Evolutionary conservation across 2,329 filamentous ascomycete species (phyloP), one percentile per base, ranked within the genome.

Genomic region (Davidsoniella eucalypti): DNA sequence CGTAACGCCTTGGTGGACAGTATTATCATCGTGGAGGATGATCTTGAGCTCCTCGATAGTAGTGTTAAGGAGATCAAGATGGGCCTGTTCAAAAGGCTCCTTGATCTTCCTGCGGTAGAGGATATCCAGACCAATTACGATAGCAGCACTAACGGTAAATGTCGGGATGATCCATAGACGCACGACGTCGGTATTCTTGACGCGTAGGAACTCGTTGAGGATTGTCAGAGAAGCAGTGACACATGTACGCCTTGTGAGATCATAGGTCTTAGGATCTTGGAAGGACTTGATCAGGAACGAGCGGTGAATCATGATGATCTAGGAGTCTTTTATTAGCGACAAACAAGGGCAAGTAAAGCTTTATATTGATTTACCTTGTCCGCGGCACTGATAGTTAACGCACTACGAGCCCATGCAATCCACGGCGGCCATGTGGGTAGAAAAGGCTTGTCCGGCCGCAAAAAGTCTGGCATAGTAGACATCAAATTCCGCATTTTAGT

Each of bases 121-220:
- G 25, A 53, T 53, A 26, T 53, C 51, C n/a, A 53, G 43, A 4
- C 47, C 47, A 26, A 53, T 49, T 14, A 53, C 51, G 26, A 50
- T 50, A 10, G 51, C 51, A 4, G 47, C 51, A 17, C 47, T 46
- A 14, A 53, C 51, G 25, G 51, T 53, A 23, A 53, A 53, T 9
- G 51, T 53, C 1, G 51, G 51, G n/a, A 53, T 53, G 16, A 50
- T 53, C 51, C 51, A 53, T 2, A 53, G 51, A n/a, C 47, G 51
- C 2, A 50, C 51, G 14, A 53, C 47, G 39, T 49, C 41, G 9
- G 45, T 43, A 37, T 45, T 36, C 17, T 53, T 53, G 18, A 53
- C 40, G n/a, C 47, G 47, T 14, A 42, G 51, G 38, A 53, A 53
- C 16, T 53, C 47, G 18, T 49, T 43, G 14, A 53, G 39, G 14